Percentiles rank a stretch among this genome's conserved stretches.
phyloP scores from a whole-genome alignment of 1,284 basidiomycete species.

The Phlebopus sp. region DNA sequence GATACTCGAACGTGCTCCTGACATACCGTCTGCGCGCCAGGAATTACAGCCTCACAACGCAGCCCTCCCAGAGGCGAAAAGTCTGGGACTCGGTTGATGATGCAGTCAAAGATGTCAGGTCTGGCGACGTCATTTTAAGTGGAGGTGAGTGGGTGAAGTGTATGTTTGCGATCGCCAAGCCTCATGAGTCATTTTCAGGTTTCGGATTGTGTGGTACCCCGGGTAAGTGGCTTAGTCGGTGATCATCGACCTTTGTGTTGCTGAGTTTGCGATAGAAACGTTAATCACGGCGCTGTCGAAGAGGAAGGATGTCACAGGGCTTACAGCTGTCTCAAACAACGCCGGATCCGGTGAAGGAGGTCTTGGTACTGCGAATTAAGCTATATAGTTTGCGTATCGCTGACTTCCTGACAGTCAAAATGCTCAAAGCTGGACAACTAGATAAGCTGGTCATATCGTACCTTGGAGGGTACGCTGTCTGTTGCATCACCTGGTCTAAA shows the following conservation, averaged over 20 bases:
- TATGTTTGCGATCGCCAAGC: background rate
- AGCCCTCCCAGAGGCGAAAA: slow-evolving; percentile 50
- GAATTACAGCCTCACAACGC: slow-evolving; percentile 6
- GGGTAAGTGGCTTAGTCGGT: slow-evolving; percentile 38
- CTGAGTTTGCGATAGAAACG: slow-evolving; percentile 52
- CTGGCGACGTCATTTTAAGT: slow-evolving; percentile 71
- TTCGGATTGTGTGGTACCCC: slow-evolving; percentile 76
- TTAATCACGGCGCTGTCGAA: slow-evolving; percentile 74
- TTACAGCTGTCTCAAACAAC: slow-evolving; percentile 88
- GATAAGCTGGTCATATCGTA: slow-evolving; percentile 86
- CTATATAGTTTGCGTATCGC: background rate
- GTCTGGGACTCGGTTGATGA: slow-evolving; percentile 77
- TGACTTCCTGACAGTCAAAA: slow-evolving; percentile 50
- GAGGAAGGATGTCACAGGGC: slow-evolving; percentile 63
- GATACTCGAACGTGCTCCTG: slow-evolving; percentile 3
- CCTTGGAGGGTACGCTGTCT: slow-evolving; percentile 65
- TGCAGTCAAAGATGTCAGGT: slow-evolving; percentile 77
- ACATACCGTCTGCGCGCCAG: slow-evolving; percentile 5
- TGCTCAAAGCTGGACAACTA: slow-evolving; percentile 74
- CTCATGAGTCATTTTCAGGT: slow-evolving; percentile 41
- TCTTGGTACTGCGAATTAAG: slow-evolving; percentile 52
- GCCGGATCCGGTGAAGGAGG: slow-evolving; percentile 76
- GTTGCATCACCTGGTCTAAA: background rate
- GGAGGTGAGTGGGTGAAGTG: slow-evolving; percentile 58
- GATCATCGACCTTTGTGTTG: background rate